A percentile compares a stretch with the other conserved stretches of the same genome.
Evolutionary conservation across 257 asterid species (phyloP).

Genomic region (Ballota nigra): DNA sequence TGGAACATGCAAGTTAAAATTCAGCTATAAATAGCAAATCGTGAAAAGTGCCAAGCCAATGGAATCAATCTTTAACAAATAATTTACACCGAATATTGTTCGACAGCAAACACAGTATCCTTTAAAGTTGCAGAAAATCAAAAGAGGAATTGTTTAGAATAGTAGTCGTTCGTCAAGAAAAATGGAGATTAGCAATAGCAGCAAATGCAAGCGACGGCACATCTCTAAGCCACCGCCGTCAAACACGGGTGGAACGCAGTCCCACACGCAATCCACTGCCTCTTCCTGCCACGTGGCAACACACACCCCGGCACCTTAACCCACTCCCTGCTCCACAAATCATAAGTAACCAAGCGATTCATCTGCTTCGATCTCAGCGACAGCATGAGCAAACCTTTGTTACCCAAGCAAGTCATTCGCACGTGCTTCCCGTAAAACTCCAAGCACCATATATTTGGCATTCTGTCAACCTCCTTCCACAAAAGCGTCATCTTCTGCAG

Average conservation of each 20-base stretch:
- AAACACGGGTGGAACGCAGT: slow-evolving; percentile 83
- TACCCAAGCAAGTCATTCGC: slow-evolving; percentile 92
- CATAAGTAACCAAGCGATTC: slow-evolving; percentile 77
- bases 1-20: too few relatives aligned
- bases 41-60: too few relatives aligned
- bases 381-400: slow-evolving; percentile 85
- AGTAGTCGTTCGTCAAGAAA: not conserved
- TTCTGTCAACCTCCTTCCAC: slow-evolving; percentile 99
- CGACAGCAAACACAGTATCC: not conserved
- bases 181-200: not conserved
- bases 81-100: not conserved
- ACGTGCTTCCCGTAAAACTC: slow-evolving; percentile 99
- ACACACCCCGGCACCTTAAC: slow-evolving; percentile 83
- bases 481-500: slow-evolving; percentile 91
- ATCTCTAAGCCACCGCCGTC: slow-evolving; percentile 76
- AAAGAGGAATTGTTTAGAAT: not conserved
- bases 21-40: too few relatives aligned
- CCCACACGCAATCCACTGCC: slow-evolving; percentile 88
- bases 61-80: too few relatives aligned
- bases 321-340: slow-evolving; percentile 75
- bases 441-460: slow-evolving; percentile 99
- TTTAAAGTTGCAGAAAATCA: too few relatives aligned
- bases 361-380: slow-evolving; percentile 81
- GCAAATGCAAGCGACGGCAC: too few relatives aligned
- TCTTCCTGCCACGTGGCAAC: slow-evolving; percentile 69